Evolutionary conservation across 306 rosid genomes (phyloP).

Genomic region (Ochetophila trinervis): DNA sequence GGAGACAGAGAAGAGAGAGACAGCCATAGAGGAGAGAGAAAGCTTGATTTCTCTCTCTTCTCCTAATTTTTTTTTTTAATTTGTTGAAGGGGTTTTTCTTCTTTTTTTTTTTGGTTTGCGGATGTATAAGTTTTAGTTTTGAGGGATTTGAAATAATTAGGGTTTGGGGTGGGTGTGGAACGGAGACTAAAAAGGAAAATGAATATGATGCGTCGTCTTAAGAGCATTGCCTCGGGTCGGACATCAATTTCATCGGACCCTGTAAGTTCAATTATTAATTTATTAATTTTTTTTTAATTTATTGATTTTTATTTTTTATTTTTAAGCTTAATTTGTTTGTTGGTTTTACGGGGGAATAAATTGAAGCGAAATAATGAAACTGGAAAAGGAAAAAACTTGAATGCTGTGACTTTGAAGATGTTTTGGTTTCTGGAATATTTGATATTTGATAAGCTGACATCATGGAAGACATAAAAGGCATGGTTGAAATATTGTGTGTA

Average conservation of each 20-base stretch:
- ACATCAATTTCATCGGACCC: slow-evolving; percentile 89
- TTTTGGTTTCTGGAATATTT: neutral
- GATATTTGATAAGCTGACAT: neutral
- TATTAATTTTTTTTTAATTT: neutral
- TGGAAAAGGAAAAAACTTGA: neutral
- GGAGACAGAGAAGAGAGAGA: slow-evolving; percentile 16
- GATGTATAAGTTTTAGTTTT: neutral
- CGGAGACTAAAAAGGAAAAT: slow-evolving; percentile 29
- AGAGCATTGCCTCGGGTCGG: slow-evolving; percentile 97
- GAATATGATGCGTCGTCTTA: slow-evolving; percentile 97
- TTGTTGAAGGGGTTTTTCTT: neutral
- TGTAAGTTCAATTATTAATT: slow-evolving; percentile 39
- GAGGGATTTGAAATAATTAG: slow-evolving; percentile 30
- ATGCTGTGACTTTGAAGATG: neutral
- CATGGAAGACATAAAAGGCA: neutral
- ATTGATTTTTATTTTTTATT: neutral
- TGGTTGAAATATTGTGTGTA: neutral
- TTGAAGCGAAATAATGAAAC: neutral
- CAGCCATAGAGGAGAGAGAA: slow-evolving; percentile 33
- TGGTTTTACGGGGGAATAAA: slow-evolving; percentile 7
- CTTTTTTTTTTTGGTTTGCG: too few species aligned
- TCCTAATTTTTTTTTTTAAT: neutral
- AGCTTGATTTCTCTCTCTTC: slow-evolving; percentile 57
- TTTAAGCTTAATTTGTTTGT: slow-evolving; percentile 15
- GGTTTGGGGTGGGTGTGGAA: slow-evolving; percentile 34